phyloP scores from a whole-genome alignment of 2,329 filamentous ascomycete genomes.

The Drechslerella stenobrocha region DNA sequence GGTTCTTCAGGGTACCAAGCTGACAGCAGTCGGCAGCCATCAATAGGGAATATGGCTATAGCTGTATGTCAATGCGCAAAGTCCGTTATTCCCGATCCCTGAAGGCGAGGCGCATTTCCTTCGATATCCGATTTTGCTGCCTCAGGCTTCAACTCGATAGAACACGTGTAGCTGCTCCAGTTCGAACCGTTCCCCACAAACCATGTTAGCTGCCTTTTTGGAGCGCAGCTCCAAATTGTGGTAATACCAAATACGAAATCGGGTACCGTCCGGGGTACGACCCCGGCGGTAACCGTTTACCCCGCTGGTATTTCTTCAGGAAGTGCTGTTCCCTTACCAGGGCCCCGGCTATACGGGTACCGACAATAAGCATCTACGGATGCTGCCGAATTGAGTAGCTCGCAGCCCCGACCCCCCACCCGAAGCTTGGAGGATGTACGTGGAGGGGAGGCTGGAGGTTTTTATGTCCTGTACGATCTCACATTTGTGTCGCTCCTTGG shows the following conservation, averaged over 20 bases:
- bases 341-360: constrained; percentile 21
- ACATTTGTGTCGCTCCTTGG: constrained; percentile 6
- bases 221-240: constrained; percentile 12
- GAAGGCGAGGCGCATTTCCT: too few relatives aligned
- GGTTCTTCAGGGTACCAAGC: too few relatives aligned
- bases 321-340: constrained; percentile 14
- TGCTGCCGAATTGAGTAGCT: constrained; percentile 28
- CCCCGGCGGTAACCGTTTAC: constrained; percentile 7
- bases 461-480: constrained; percentile 6
- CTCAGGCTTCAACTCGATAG: neutral
- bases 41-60: too few relatives aligned
- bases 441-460: constrained; percentile 12
- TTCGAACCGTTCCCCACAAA: constrained; percentile 21
- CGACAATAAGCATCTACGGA: too few relatives aligned
- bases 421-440: constrained; percentile 33
- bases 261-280: constrained; percentile 16
- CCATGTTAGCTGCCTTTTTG: constrained; percentile 32
- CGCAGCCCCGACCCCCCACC: constrained; percentile 5
- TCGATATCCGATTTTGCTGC: neutral
- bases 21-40: too few relatives aligned
- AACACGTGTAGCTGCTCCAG: neutral
- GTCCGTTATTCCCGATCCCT: too few relatives aligned
- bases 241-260: constrained; percentile 23
- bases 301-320: constrained; percentile 13
- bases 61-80: too few relatives aligned